These are phyloP conservation scores for Botrytis pseudocinerea DNA, from an alignment of 2,329 filamentous ascomycete species.

Conservation along the genomic window DNA sequence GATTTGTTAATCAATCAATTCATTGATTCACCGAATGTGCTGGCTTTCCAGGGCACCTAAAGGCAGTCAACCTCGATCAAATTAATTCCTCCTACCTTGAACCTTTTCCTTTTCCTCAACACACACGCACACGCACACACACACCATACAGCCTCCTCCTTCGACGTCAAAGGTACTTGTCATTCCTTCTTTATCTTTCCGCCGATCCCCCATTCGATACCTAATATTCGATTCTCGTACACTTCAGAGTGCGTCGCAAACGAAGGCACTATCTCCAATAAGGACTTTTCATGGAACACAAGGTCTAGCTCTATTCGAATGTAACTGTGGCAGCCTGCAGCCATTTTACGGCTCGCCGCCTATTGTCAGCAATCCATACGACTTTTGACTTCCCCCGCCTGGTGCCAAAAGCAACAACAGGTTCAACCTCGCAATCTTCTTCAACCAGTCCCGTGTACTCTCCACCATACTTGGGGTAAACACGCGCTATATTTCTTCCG, in stretches of 20 bases:
- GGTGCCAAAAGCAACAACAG: conserved; percentile 22
- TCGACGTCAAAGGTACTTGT: conserved; percentile 5
- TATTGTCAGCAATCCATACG: conserved; percentile 33
- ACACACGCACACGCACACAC: background rate
- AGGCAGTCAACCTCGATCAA: conserved; percentile 22
- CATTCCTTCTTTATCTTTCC: conserved; percentile 21
- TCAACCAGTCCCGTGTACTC: conserved; percentile 16
- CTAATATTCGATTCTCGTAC: conserved; percentile 23
- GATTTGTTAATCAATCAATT: conserved; percentile 1
- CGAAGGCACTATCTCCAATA: conserved; percentile 29
- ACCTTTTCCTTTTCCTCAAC: background rate
- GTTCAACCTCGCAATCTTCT: conserved; percentile 7
- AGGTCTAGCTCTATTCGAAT: conserved; percentile 36
- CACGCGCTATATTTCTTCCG: conserved; percentile 15
- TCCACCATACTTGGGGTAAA: conserved; percentile 20
- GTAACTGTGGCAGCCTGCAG: conserved; percentile 36
- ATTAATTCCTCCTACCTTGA: conserved; percentile 4
- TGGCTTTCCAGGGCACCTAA: conserved; percentile 24
- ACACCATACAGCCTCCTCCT: conserved; percentile 25
- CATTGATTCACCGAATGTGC: conserved; percentile 22
- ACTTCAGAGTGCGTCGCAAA: conserved; percentile 34
- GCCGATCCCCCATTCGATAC: background rate
- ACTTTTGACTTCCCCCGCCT: conserved; percentile 24
- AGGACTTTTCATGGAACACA: conserved; percentile 34
- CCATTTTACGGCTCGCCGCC: conserved; percentile 34